Conservation (phyloP, 2,329 filamentous ascomycete species). For the Dryadomyces quercivorus region DNA sequence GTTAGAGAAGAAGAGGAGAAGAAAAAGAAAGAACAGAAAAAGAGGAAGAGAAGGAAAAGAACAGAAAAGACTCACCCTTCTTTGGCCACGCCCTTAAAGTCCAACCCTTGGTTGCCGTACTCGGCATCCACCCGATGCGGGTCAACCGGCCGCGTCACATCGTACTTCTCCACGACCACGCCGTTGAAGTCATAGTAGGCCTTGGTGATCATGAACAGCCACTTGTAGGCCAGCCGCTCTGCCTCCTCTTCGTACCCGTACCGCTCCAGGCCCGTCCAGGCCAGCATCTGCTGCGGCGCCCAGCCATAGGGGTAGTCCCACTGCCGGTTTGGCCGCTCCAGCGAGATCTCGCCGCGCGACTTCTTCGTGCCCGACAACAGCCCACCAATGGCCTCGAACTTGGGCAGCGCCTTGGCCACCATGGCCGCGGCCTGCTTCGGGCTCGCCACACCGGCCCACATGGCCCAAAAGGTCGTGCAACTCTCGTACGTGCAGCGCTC, state of each 20-base stretch:
- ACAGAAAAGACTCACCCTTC: constrained; percentile 62
- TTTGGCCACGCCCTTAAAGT: constrained; percentile 90
- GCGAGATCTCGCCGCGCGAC: constrained; percentile 66
- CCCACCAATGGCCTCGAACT: constrained; percentile 79
- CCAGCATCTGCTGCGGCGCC: constrained; percentile 97
- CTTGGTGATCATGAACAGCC: constrained; percentile 97
- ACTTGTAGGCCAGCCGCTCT: constrained; percentile 83
- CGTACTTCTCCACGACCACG: constrained; percentile 97
- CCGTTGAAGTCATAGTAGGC: constrained; percentile 98
- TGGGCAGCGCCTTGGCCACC: constrained; percentile 69
- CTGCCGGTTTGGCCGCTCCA: constrained; percentile 84
- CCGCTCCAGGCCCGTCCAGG: constrained; percentile 83
- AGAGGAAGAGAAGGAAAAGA: not conserved
- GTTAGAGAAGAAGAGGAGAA: constrained; percentile 15
- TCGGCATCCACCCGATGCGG: constrained; percentile 92
- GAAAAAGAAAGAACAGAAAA: not conserved
- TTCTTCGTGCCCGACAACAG: constrained; percentile 81
- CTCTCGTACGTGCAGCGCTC: constrained; percentile 76
- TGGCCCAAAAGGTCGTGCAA: constrained; percentile 90
- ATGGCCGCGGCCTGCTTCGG: constrained; percentile 77
- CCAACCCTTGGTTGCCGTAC: constrained; percentile 91
- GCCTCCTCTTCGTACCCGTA: constrained; percentile 90
- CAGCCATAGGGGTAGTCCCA: constrained; percentile 99
- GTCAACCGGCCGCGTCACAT: constrained; percentile 81
- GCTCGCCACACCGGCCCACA: constrained; percentile 85